Evolutionary conservation across 306 rosid species (phyloP), one percentile per base, ranked within the genome.

Genomic region (Vicia faba): DNA sequence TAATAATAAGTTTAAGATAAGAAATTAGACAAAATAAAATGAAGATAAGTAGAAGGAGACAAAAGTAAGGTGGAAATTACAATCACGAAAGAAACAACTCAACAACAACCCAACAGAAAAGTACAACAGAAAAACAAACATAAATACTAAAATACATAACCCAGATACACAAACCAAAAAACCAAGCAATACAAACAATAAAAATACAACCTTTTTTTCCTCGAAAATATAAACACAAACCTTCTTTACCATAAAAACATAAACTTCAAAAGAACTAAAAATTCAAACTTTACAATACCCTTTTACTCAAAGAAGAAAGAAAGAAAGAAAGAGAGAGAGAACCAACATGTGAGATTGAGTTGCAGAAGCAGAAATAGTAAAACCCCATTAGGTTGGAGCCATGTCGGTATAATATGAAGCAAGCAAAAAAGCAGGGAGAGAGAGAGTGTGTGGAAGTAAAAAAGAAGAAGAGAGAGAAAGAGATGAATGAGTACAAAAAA

Each of bases 321-420:
- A 65, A 69, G 65, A n/a, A n/a, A 35, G 11, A 53, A 46, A 14
- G 74, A 70, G 14, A 53, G 44, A 55, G 44, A 60, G 20, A 1
- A 72, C 82, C 58, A 51, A 85, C 84, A 66, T 53, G 15, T 29
- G 63, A 60, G 78, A 59, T 39, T 49, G 61, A 65, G 71, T 10
- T 53, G 62, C 20, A 69, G 74, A 61, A 72, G 61, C n/a, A 64
- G 65, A 33, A 66, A 70, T 50, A 69, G 81, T 11, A 66, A 81
- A 76, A 76, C 76, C 91, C 96, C 91, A 80, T 82, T 64, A 60
- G 84, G 31, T 85, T 80, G 86, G 89, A 87, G 53, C 39, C 72
- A 77, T 85, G 93, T 82, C 76, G 82, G 85, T 44, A 54, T 16
- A 78, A 67, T 55, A 63, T 77, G 79, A 76, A 73, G 81, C 77